Evolutionary conservation across 73 alveolate species (phyloP), one percentile per base, ranked within the genome.

Genomic region (Paramecium bursaria): DNA sequence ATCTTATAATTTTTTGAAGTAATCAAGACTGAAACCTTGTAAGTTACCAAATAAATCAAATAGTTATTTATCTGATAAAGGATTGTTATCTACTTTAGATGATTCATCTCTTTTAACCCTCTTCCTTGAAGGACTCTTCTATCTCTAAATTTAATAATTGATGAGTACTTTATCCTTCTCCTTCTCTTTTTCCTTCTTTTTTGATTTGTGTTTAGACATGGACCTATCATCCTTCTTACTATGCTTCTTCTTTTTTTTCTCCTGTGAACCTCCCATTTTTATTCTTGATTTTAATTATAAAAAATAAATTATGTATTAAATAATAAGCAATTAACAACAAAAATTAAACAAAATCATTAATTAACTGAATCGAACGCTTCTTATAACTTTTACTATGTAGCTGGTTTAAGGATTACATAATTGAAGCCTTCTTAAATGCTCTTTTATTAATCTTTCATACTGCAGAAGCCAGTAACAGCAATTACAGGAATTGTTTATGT

Each of bases 381-480:
- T 57, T 30, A 30, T 2, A 57, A 23, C 14, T 57, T 57, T 29
- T 57, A 48, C 22, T 7, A 30, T 7, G 76, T 57, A 30, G 76
- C 76, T 57, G 76, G 76, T 22, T 57, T 57, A 3, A 57, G 27
- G 6, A 57, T 57, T 26, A 57, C 76, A 10, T 50, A 48, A 13
- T 57, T 50, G 17, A 57, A 57, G 15, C 76, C 76, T 29, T 57
- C 76, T n/a, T 57, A 30, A 13, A 57, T 57, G 17, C 50, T 27
- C 30, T 57, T 57, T 15, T 57, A 48, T 57, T 57, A 57, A 23
- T 57, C 76, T 4, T 25, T 30, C 14, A 57, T 57, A 7, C 76
- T 57, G 33, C 76, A 57, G 33, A 57, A 57, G 14, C 51, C 76
- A 27, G 76, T 57, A n/a, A 57, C 76, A 57, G 76, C 76, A 2